These are phyloP conservation scores for Pseudocercospora cruenta DNA, from an alignment of 2,329 filamentous ascomycete genomes.

Conservation along the genomic window DNA sequence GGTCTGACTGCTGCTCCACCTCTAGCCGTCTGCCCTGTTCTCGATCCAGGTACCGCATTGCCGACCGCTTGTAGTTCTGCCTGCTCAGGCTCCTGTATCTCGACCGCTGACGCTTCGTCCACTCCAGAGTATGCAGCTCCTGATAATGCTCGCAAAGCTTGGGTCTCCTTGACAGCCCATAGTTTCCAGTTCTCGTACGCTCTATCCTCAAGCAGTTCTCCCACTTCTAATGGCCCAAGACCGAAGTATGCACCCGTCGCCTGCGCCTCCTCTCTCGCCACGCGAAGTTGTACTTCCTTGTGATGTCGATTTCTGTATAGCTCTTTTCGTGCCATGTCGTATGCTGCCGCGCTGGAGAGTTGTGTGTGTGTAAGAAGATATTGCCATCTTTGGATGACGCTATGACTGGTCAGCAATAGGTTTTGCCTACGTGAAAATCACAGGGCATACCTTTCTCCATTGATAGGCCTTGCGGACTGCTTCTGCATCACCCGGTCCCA, in stretches of 20 bases:
- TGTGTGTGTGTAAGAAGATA: conserved; percentile 69
- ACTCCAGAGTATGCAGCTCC: conserved; percentile 49
- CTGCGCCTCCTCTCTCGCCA: conserved; percentile 85
- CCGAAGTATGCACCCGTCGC: conserved; percentile 89
- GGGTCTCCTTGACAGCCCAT: conserved; percentile 67
- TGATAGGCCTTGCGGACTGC: conserved; percentile 75
- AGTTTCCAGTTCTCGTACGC: conserved; percentile 82
- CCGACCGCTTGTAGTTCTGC: conserved; percentile 44
- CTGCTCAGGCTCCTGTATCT: conserved; percentile 38
- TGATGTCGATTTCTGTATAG: conserved; percentile 84
- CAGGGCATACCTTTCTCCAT: conserved; percentile 56
- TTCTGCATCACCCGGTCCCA: conserved; percentile 53
- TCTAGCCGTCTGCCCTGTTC: conserved; percentile 40
- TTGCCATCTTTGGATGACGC: conserved; percentile 88
- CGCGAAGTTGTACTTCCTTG: conserved; percentile 78
- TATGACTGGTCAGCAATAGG: conserved; percentile 45
- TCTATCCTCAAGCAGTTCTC: conserved; percentile 79
- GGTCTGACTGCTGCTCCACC: conserved; percentile 45
- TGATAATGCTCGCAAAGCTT: conserved; percentile 51
- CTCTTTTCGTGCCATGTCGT: conserved; percentile 84
- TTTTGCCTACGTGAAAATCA: too few species aligned
- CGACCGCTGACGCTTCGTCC: conserved; percentile 38
- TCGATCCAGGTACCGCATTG: conserved; percentile 37
- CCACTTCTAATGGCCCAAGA: conserved; percentile 71
- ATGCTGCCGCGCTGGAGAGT: conserved; percentile 63